Conservation (phyloP, 2,329 filamentous ascomycete genomes). For the Cyphellophora attinorum region DNA sequence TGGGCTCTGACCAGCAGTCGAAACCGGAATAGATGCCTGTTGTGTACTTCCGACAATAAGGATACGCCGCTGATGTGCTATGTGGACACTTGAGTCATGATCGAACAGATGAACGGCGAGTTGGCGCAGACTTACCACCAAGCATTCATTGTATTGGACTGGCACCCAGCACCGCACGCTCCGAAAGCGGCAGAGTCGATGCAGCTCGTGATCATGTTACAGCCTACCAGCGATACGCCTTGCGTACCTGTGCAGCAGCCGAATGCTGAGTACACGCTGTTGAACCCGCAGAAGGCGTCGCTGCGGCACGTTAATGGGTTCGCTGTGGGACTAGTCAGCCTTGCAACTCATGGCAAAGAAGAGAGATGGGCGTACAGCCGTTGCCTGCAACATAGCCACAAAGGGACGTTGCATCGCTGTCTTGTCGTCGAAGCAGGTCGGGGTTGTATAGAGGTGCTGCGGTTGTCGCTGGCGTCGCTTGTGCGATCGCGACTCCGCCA, state of each 20-base stretch:
- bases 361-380: not conserved
- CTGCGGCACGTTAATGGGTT: not conserved
- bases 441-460: not conserved
- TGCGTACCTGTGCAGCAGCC: not conserved
- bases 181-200: not conserved
- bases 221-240: not conserved
- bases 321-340: not conserved
- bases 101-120: not conserved
- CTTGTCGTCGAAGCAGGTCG: not conserved
- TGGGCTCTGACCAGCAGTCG: not conserved
- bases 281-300: not conserved
- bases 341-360: not conserved
- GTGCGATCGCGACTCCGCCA: not conserved
- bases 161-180: not conserved
- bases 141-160: not conserved
- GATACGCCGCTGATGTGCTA: not conserved
- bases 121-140: not conserved
- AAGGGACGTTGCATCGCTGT: not conserved
- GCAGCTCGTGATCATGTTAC: not conserved
- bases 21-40: not conserved
- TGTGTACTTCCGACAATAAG: slow-evolving; percentile 1
- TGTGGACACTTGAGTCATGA: not conserved
- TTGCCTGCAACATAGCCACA: not conserved
- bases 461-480: not conserved
- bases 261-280: not conserved